Base-by-base conservation (phyloP, 805 yeast species). In the Kodamaea neixiangensis region DNA sequence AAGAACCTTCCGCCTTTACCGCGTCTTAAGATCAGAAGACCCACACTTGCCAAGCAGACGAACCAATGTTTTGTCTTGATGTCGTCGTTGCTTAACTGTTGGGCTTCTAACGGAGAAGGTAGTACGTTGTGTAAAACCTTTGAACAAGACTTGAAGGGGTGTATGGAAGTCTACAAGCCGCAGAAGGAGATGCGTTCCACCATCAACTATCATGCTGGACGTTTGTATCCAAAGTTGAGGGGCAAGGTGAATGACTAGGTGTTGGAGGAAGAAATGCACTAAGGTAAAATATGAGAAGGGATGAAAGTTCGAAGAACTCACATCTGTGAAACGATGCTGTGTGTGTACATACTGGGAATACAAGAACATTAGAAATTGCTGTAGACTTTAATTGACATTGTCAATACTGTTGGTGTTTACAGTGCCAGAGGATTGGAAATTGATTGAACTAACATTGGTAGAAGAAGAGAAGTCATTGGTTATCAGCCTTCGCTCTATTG, bases 51-150 rank as follows among this genome's bases (percentile, higher is more conserved):
- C 46, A 82, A 81, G 57, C 67, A 77, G 51, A 80, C 88, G 44
- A 84, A 86, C 58, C 83, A 89, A 51, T 91, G 97, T 68, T 68
- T 83, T 53, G 90, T 89, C 50, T 72, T 87, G 56, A 88, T 92
- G 92, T 85, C 94, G 1, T 85, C 89, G 44, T 77, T 92, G 66
- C 75, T 92, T 59, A 89, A 87, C 76, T 92, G 98, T 73, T 92
- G 98, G 98, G 96, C 97, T 2, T 88, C 97, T 19, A 88, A 89
- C 70, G 93, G 96, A 45, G 96, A 90, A 68, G 92, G 94, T 53
- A 74, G 86, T 18, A 72, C 77, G 9, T 77, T 73, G 44, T 92
- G 98, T 70, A 73, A 78, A 19, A 75, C 73, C 6, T 69, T 89
- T 44, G 96, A 86, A 62, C 66, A 69, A 33, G 89, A 88, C 54